Base-by-base conservation (phyloP, 2,329 filamentous ascomycete genomes). In the Colletotrichum higginsianum region DNA sequence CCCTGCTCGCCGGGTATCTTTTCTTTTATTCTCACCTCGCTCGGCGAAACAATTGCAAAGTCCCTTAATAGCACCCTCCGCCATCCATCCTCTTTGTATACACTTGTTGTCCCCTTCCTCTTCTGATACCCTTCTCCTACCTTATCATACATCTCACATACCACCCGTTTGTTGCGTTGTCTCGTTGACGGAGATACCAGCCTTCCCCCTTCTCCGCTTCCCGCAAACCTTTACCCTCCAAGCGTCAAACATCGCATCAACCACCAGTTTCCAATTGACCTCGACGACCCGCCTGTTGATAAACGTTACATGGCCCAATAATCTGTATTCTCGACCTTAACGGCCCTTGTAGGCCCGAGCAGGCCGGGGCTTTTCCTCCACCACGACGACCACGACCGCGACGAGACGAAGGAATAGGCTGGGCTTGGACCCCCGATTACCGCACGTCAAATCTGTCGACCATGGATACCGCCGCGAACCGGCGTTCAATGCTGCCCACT, bases 291-390 rank as follows among this genome's bases (percentile, higher is more conserved):
- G 53, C 58, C 16, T 53, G 23, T 40, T 47, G 7, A 30, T 49
- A 26, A 53, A 40, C 58, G 42, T 72, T 69, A 21, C 66, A 74
- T 74, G 73, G 73, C 71, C 71, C 65, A 61, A 73, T 70, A 70
- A 64, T 47, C 30, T 49, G 53, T 49, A 52, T 57, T 65, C 71
- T 74, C 61, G 72, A 63, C 71, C 72, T 73, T 73, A 52, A 73
- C 66, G 58, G 66, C 71, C 35, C 57, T 64, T 56, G 58, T 67
- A 61, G 57, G 70, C 68, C 44, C 62, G 67, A 52, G 35, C 56
- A 71, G 50, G 69, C 69, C 60, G 71, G 67, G 68, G 21, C 30
- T n/a, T 56, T 38, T 40, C 16, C n/a, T 16, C 60, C 53, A 35
- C 50, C 18, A 71, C 61, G 71, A 64, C 71, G 49, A 61, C 63